Evolutionary conservation across 768 basidiomycete species (phyloP), one percentile per base, ranked within the genome.

Genomic region (Nevesoporus exiguus): DNA sequence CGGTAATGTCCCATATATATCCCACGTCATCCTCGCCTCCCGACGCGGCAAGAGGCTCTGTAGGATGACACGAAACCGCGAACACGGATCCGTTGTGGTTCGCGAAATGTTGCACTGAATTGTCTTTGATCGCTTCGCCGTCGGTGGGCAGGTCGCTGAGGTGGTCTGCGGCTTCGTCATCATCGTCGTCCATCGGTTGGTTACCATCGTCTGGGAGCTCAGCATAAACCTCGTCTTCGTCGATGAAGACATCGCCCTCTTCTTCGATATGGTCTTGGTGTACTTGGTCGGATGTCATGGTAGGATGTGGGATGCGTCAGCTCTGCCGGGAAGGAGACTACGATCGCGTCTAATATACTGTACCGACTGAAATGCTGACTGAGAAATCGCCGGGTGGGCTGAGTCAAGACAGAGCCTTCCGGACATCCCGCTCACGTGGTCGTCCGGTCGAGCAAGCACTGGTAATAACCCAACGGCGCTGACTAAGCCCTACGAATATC

Each of bases 11-110:
- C 92, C 93, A 99, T 61, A 99, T 81, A 73, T 91, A 98, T 34
- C 91, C 97, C 0, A 90, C 70, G 66, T 98, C 95, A 68, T 98
- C 97, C 71, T 97, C 93, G 19, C 93, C 97, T 25, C 97, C 97
- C 1, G 94, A 93, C 21, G 83, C 87, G 7, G 92, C 94, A 21
- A 98, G 77, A 4, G 88, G 83, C 49, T 76, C 77, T 14, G 81
- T 82, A 0, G 97, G 96, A 67, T 99, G 97, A 31, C 83, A 79
- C 4, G 93, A 76, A 36, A 98, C 77, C 30, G 85, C 73, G 69
- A 97, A 99, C 30, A 98, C 90, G 17, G 96, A 94, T 24, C 79
- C 72, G 15, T 69, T 67, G 71, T 98, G 95, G 8, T 72, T 72
- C 15, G 76, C 67, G 66, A 93, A 93, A 54, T 79, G 77, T 66